phyloP scores from a whole-genome alignment of 768 basidiomycete genomes.

The Suillus spraguei region DNA sequence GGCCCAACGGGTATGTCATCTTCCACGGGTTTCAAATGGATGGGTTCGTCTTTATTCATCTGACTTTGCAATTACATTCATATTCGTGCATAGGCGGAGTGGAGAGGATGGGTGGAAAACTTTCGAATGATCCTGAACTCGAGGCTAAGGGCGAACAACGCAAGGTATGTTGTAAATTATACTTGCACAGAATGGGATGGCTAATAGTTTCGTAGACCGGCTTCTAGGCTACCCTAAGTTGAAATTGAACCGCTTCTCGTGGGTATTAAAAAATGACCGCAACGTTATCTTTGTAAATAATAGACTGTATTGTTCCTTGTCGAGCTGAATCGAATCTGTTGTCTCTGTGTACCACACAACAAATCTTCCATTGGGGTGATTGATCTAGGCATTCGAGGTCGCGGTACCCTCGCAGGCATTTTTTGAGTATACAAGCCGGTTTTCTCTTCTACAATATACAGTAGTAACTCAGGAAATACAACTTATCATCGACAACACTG shows the following conservation, averaged over 20 bases:
- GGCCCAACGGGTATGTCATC: neutral
- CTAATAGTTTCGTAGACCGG: neutral
- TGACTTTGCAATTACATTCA: neutral
- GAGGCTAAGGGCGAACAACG: slow-evolving; percentile 12
- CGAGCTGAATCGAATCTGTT: neutral
- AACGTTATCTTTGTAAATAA: neutral
- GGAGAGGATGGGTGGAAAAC: slow-evolving; percentile 16
- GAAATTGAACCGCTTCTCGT: too few species aligned
- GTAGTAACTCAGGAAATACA: too few species aligned
- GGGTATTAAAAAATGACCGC: too few species aligned
- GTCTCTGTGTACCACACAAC: neutral
- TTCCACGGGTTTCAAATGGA: slow-evolving; percentile 6
- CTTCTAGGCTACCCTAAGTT: neutral
- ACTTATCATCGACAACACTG: too few species aligned
- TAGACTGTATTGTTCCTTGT: neutral
- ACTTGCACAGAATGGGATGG: neutral
- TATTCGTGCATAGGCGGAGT: slow-evolving; percentile 1
- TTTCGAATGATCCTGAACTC: neutral
- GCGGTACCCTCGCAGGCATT: neutral
- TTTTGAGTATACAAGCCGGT: neutral
- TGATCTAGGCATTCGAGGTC: neutral
- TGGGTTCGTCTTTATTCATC: slow-evolving; percentile 5
- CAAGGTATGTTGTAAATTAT: slow-evolving; percentile 8
- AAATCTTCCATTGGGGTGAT: neutral
- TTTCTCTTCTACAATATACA: too few species aligned